A percentile compares a stretch with the other conserved stretches of the same genome.
phyloP scores from a whole-genome alignment of 352 stramenopile genomes.

The Phytophthora hybrid region DNA sequence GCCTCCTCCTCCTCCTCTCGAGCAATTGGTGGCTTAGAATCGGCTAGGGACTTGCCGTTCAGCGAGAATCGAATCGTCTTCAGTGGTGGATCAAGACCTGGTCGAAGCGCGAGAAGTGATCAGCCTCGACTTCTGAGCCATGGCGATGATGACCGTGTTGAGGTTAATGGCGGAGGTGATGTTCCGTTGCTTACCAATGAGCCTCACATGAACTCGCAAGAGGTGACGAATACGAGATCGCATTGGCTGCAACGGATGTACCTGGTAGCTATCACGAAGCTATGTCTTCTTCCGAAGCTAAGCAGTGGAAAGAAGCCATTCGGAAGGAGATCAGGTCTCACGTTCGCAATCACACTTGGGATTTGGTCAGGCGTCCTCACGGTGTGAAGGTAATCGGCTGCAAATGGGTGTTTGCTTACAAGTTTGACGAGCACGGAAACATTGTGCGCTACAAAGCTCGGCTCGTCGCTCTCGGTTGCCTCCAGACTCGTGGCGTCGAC shows the following conservation, averaged over 20 bases:
- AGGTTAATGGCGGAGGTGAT: background rate
- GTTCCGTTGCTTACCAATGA: background rate
- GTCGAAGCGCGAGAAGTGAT: background rate
- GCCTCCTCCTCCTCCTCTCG: background rate
- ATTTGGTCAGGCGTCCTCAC: background rate
- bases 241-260: constrained; percentile 8
- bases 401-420: constrained; percentile 41
- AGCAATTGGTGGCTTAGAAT: background rate
- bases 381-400: constrained; percentile 29
- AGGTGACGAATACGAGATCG: constrained; percentile 20
- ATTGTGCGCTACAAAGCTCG: constrained; percentile 40
- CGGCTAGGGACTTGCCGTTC: background rate
- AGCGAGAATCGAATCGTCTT: background rate
- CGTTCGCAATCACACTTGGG: constrained; percentile 27
- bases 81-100: constrained; percentile 1
- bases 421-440: constrained; percentile 28
- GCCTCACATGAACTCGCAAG: background rate
- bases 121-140: background rate
- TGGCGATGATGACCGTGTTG: constrained; percentile 2
- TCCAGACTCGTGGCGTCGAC: constrained; percentile 30
- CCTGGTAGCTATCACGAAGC: constrained; percentile 12
- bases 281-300: constrained; percentile 2
- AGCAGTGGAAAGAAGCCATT: constrained; percentile 28
- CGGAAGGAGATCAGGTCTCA: constrained; percentile 1
- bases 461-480: constrained; percentile 33